Base-by-base conservation (phyloP, 2,329 filamentous ascomycete species). In the Juglanconis sp. region DNA sequence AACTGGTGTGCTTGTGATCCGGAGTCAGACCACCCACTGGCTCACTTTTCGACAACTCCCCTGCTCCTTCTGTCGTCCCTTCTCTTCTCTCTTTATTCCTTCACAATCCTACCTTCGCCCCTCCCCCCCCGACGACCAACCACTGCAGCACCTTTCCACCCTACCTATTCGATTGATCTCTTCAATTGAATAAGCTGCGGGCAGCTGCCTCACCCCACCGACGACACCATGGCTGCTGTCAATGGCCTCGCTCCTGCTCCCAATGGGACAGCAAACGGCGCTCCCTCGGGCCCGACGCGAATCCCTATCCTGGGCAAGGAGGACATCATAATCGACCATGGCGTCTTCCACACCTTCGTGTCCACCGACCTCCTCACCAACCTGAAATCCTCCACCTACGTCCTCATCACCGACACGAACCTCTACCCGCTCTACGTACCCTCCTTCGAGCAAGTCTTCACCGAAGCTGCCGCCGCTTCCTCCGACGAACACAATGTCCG, bases 351-450 rank as follows among this genome's bases (percentile, higher is more conserved):
- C 65, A 83, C 83, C 71, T 95, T 90, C 72, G 87, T 98, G 64
- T 87, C 88, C 56, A 77, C 87, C 67, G 94, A 99, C 75, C 82
- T 99, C 59, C 80, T 98, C 64, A 77, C 82, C 58, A 90, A 89
- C 72, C 81, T 95, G 63, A 76, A 84, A 54, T 95, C 93, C 24
- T 96, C 92, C 17, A 98, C 94, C 63, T 99, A 98, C 73, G 89
- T 98, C 61, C 87, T 99, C 63, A 91, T 99, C 70, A 98, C 95
- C 74, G 95, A 99, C 77, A 96, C 93, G 50, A 98, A 98, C 72
- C 85, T 99, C 63, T 85, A 84, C 63, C 82, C 88, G 30, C 83
- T 88, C 68, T 98, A 98, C 74, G 87, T 92, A 1, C 86, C 91
- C n/a, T 72, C 79, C 34, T 97, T 99, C 74, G 76, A 87, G 71